Conservation (phyloP, 345 rosid genomes). For the Hypericum perforatum region DNA sequence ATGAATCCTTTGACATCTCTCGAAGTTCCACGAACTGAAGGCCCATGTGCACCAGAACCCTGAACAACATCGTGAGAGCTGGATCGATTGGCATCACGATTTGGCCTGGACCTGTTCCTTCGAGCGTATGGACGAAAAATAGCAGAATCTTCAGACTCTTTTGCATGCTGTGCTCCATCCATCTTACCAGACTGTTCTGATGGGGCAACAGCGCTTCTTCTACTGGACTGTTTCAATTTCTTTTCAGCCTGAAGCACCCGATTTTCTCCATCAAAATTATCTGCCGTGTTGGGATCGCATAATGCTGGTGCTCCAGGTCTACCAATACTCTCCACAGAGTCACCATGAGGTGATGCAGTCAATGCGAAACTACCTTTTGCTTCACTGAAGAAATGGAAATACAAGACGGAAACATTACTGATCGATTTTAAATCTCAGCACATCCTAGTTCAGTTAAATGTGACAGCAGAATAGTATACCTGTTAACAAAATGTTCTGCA, state of each 20-base stretch:
- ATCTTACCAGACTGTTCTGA: conserved; percentile 61
- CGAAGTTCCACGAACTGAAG: conserved; percentile 41
- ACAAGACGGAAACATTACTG: neutral
- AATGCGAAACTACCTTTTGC: conserved; percentile 89
- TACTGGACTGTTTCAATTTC: conserved; percentile 33
- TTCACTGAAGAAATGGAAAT: conserved; percentile 42
- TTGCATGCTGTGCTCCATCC: conserved; percentile 54
- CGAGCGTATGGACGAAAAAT: conserved; percentile 95
- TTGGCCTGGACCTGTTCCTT: conserved; percentile 80
- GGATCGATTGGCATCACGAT: conserved; percentile 73
- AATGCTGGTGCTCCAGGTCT: conserved; percentile 58
- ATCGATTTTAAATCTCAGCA: conserved; percentile 10
- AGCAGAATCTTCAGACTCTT: conserved; percentile 95
- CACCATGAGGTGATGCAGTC: conserved; percentile 91
- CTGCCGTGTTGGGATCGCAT: conserved; percentile 85
- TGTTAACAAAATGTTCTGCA: conserved; percentile 63
- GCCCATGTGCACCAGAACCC: conserved; percentile 62
- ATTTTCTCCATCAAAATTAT: conserved; percentile 82
- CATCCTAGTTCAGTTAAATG: conserved; percentile 8
- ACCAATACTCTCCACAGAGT: conserved; percentile 95
- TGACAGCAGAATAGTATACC: conserved; percentile 40
- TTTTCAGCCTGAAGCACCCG: conserved; percentile 51
- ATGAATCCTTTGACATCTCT: conserved; percentile 45
- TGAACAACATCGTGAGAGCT: conserved; percentile 64
- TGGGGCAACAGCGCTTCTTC: conserved; percentile 42